phyloP scores from a whole-genome alignment of 768 basidiomycete genomes.

The Leccinum uliginosum region DNA sequence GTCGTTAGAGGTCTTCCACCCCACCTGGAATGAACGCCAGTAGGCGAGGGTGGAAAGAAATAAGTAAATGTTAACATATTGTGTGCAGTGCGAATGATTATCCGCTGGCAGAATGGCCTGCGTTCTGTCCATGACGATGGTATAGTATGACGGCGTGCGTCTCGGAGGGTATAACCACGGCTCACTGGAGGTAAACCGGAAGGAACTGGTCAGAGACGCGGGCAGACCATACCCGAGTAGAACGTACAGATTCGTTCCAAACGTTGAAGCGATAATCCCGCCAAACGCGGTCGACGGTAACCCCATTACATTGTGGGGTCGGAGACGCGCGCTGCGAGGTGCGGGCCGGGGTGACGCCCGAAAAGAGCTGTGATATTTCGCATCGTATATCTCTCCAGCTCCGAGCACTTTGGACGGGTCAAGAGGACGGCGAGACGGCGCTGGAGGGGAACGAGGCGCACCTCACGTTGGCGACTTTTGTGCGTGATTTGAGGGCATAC shows the following conservation, averaged over 20 bases:
- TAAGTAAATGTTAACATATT: constrained; percentile 30
- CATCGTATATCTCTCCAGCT: constrained; percentile 65
- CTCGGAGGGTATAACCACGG: constrained; percentile 23
- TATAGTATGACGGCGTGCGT: constrained; percentile 25
- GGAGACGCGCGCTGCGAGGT: constrained; percentile 31
- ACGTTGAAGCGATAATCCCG: constrained; percentile 61
- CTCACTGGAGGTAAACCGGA: constrained; percentile 14
- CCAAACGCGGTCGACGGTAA: constrained; percentile 65
- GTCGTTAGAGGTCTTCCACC: constrained; percentile 9
- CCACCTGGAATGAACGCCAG: constrained; percentile 12
- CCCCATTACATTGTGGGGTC: constrained; percentile 42
- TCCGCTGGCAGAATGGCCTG: constrained; percentile 28
- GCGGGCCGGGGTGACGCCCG: constrained; percentile 32
- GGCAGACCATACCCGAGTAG: neutral
- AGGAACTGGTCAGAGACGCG: constrained; percentile 7
- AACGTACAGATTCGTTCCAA: constrained; percentile 49
- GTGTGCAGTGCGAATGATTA: constrained; percentile 25
- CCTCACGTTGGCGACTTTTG: constrained; percentile 68
- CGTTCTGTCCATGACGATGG: constrained; percentile 22
- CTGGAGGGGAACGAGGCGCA: constrained; percentile 31
- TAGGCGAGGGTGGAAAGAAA: constrained; percentile 16
- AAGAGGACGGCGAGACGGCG: constrained; percentile 1
- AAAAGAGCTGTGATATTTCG: constrained; percentile 57
- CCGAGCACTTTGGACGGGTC: constrained; percentile 43
- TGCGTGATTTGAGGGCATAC: constrained; percentile 62